Evolutionary conservation across 108 stramenopile species (phyloP).

Genomic region (Nannochloropsis gaditana): DNA sequence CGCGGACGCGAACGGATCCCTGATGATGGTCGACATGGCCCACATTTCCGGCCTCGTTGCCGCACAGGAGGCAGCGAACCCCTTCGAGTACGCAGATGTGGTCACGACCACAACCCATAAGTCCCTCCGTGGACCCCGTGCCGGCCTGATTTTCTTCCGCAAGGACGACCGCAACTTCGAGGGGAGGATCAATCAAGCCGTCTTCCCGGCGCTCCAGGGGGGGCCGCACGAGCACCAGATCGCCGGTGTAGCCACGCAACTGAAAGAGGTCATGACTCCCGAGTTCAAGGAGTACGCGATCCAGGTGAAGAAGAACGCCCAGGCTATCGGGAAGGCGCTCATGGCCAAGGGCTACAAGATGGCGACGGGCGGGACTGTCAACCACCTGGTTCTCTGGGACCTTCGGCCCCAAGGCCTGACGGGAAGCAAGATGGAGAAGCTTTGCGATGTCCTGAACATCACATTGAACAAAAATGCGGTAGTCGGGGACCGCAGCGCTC

Average conservation of each 20-base stretch:
- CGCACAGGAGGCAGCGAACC: slow-evolving; percentile 76
- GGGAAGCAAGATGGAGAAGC: slow-evolving; percentile 95
- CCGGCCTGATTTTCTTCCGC: slow-evolving; percentile 98
- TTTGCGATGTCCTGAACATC: slow-evolving; percentile 94
- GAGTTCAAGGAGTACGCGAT: slow-evolving; percentile 89
- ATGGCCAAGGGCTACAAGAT: slow-evolving; percentile 79
- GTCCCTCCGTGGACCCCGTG: slow-evolving; percentile 96
- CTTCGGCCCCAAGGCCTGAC: slow-evolving; percentile 87
- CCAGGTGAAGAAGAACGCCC: slow-evolving; percentile 89
- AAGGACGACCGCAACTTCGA: slow-evolving; percentile 97
- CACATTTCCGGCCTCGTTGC: slow-evolving; percentile 98
- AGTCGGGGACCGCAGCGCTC: slow-evolving; percentile 90
- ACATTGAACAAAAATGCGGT: slow-evolving; percentile 99
- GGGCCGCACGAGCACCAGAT: slow-evolving; percentile 99
- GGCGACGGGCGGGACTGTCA: slow-evolving; percentile 97
- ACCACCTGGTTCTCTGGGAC: slow-evolving; percentile 99
- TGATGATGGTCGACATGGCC: slow-evolving; percentile 99
- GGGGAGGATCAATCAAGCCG: slow-evolving; percentile 87
- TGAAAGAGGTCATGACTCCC: slow-evolving; percentile 88
- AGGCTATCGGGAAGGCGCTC: slow-evolving; percentile 77
- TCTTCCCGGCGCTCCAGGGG: slow-evolving; percentile 99
- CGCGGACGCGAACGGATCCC: slow-evolving; percentile 92
- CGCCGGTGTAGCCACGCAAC: slow-evolving; percentile 95
- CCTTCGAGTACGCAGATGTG: slow-evolving; percentile 92
- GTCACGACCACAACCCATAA: slow-evolving; percentile 99